Base-by-base conservation (phyloP, 495 filamentous ascomycete species). In the Neurospora sp. region DNA sequence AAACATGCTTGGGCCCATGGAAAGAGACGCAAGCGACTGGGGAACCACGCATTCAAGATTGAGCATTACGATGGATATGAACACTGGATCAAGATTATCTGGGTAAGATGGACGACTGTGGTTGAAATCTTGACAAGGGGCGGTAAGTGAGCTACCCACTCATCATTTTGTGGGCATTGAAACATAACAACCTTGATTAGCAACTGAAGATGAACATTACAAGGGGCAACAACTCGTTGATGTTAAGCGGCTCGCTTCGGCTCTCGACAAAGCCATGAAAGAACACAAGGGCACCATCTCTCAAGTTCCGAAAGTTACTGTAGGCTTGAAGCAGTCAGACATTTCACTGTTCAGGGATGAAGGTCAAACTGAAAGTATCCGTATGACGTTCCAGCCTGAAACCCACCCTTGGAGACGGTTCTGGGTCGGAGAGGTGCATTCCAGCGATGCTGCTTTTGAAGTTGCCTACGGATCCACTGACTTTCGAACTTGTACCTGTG, bases 101-200 rank as follows among this genome's bases (percentile, higher is more conserved):
- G 42, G 42, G 42, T n/a, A 3, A 44, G 42, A 44, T 44, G 42
- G 42, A 44, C 42, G 16, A 44, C 16, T n/a, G 16, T 9, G 42
- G 3, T 18, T 9, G 2, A 8, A 0, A 44, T n/a, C 18, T 0
- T 3, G 0, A 3, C 42, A 44, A n/a, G 0, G 0, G 42, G 2
- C 42, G 1, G 42, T 8, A 44, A 44, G 42, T 44, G 18, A 18
- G 16, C 3, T n/a, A 2, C 1, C 18, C 6, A 44, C 42, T 41
- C 40, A 31, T 31, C 27, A 31, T 31, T 31, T 31, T 31, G 27
- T 31, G 27, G 27, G 27, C 27, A 31, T 31, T 31, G 27, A 31
- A 31, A 31, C 27, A 1, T 31, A 31, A 31, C 27, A 31, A 1
- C 27, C 27, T 31, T 31, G 27, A 31, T 31, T 31, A 31, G 27